Percentiles rank a stretch among this genome's conserved stretches.
These are phyloP conservation scores for Citrus inodora DNA, from an alignment of 345 rosid genomes.

Conservation along the genomic window DNA sequence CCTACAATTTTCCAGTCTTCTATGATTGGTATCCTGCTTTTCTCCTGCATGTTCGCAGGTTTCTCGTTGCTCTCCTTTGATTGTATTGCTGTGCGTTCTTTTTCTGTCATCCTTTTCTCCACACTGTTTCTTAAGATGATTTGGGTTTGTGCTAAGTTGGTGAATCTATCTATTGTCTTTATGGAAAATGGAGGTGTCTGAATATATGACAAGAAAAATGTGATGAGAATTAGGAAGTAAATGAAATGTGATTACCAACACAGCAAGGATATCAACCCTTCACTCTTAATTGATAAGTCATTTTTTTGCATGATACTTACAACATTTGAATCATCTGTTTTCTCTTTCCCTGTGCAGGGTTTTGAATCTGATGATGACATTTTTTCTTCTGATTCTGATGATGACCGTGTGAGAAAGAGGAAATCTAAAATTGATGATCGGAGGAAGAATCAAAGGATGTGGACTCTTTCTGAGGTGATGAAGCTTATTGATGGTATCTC, in stretches of 20 bases:
- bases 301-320: conserved; percentile 4
- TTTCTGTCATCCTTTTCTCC: neutral
- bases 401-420: conserved; percentile 32
- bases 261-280: neutral
- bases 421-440: conserved; percentile 54
- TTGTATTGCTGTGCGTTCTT: neutral
- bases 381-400: conserved; percentile 60
- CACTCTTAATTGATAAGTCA: neutral
- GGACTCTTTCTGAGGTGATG: conserved; percentile 76
- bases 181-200: neutral
- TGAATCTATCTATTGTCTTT: neutral
- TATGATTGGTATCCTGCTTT: neutral
- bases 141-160: neutral
- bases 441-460: conserved; percentile 86
- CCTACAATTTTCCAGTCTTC: neutral
- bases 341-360: conserved; percentile 22
- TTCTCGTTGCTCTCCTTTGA: neutral
- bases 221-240: neutral
- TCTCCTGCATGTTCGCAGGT: neutral
- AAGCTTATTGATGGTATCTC: conserved; percentile 85
- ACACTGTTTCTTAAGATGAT: neutral
- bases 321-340: conserved; percentile 3
- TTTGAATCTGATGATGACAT: conserved; percentile 40
- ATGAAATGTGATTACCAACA: neutral
- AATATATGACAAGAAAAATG: neutral